Evolutionary conservation across 2,329 filamentous ascomycete species (phyloP).

Genomic region (Aspergillus phoenicis): DNA sequence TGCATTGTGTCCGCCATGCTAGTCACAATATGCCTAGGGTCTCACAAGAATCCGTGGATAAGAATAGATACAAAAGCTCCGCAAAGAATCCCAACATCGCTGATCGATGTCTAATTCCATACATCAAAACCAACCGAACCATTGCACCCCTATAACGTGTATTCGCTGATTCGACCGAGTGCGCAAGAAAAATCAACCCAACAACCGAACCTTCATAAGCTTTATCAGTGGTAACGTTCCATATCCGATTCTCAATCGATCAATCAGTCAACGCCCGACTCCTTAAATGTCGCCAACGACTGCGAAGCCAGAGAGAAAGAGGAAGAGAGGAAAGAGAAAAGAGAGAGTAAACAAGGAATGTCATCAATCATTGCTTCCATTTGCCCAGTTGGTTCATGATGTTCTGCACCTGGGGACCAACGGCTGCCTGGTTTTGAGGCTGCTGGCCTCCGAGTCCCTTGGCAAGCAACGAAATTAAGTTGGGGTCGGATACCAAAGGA

Average conservation of each 20-base stretch:
- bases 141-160: conserved; percentile 14
- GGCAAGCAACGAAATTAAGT: conserved; percentile 41
- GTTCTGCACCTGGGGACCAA: conserved; percentile 48
- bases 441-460: conserved; percentile 42
- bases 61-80: conserved; percentile 1
- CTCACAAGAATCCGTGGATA: not conserved
- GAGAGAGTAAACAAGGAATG: conserved; percentile 24
- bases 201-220: conserved; percentile 15
- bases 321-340: conserved; percentile 17
- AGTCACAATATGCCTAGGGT: not conserved
- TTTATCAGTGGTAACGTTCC: conserved; percentile 10
- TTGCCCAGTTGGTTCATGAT: conserved; percentile 52
- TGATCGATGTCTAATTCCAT: conserved; percentile 5
- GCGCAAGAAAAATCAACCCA: conserved; percentile 12
- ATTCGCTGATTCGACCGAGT: conserved; percentile 11
- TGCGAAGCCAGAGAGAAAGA: conserved; percentile 7
- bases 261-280: conserved; percentile 23
- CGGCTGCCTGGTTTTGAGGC: conserved; percentile 37
- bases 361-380: conserved; percentile 47
- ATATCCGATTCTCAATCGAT: conserved; percentile 18
- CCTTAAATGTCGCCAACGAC: conserved; percentile 16
- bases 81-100: conserved; percentile 1
- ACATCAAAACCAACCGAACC: conserved; percentile 7
- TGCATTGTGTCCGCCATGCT: conserved; percentile 5
- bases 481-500: conserved; percentile 37